Conservation (phyloP, 148 eudicot species). For the Spergularia bocconei region DNA sequence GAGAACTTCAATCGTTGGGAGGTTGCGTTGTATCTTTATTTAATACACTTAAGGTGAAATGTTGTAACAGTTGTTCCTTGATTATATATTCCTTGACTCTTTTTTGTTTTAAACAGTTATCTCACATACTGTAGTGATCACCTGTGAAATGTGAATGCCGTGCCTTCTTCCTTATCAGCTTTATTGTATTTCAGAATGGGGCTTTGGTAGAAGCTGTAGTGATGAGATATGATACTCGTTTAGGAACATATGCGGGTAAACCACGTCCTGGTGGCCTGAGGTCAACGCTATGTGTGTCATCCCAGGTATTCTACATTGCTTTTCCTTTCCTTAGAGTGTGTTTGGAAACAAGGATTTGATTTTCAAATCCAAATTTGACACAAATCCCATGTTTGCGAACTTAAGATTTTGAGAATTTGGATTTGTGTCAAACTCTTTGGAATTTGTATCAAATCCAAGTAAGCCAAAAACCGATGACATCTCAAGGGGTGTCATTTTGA, state of each 20-base stretch:
- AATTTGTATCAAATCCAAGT: no score
- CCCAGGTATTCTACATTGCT: conserved; percentile 62
- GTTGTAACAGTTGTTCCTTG: background rate
- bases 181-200: conserved; percentile 57
- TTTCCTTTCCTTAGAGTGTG: background rate
- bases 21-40: background rate
- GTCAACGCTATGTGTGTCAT: conserved; percentile 86
- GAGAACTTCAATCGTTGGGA: background rate
- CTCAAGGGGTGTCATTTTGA: no score
- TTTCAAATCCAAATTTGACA: no score
- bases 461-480: no score
- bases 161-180: background rate
- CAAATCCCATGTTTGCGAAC: no score
- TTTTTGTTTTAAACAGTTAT: background rate
- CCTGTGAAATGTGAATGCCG: background rate
- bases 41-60: background rate
- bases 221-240: conserved; percentile 88
- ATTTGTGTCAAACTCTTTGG: no score
- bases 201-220: conserved; percentile 90
- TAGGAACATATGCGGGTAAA: conserved; percentile 79
- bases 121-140: background rate
- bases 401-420: no score
- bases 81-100: background rate
- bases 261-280: conserved; percentile 84
- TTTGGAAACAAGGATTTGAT: no score